A percentile compares a stretch with the other conserved stretches of the same genome.
These are phyloP conservation scores for Citrus sp. DNA, from an alignment of 345 rosid species.

Conservation along the genomic window DNA sequence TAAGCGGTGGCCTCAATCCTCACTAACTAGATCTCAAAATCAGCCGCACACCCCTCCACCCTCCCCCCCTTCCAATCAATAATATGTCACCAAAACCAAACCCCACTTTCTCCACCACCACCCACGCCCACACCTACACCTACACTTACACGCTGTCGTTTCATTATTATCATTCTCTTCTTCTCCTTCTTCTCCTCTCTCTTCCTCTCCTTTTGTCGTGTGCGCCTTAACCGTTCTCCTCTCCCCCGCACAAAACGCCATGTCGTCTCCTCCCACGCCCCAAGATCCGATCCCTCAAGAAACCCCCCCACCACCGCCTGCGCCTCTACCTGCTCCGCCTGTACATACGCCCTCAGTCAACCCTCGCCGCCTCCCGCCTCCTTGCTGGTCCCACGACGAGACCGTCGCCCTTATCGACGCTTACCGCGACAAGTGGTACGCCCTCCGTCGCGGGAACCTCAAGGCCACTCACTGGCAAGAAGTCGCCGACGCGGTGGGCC, in stretches of 20 bases:
- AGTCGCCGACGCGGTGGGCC: constrained; percentile 66
- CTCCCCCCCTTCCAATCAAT: constrained; percentile 24
- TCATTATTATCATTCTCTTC: not conserved
- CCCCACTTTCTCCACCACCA: constrained; percentile 32
- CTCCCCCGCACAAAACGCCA: constrained; percentile 23
- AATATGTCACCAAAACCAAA: constrained; percentile 45
- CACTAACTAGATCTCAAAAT: constrained; percentile 36
- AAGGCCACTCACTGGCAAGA: constrained; percentile 97
- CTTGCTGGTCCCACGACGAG: constrained; percentile 92
- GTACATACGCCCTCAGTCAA: constrained; percentile 24
- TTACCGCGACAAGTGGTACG: constrained; percentile 85
- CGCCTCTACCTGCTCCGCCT: constrained; percentile 13
- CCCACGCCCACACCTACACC: not conserved
- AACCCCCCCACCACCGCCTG: constrained; percentile 16
- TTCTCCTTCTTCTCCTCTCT: not conserved
- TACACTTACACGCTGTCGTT: not conserved
- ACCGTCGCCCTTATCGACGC: constrained; percentile 76
- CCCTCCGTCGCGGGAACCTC: constrained; percentile 87
- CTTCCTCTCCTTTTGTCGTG: not conserved
- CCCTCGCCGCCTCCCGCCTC: constrained; percentile 90
- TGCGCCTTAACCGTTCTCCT: constrained; percentile 14
- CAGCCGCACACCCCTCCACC: constrained; percentile 54
- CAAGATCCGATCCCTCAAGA: constrained; percentile 11
- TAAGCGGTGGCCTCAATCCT: constrained; percentile 43
- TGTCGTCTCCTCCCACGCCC: constrained; percentile 12